Percentiles rank a stretch among this genome's conserved stretches.
These are phyloP conservation scores for Grosmannia huntii DNA, from an alignment of 2,329 filamentous ascomycete species.

Conservation along the genomic window DNA sequence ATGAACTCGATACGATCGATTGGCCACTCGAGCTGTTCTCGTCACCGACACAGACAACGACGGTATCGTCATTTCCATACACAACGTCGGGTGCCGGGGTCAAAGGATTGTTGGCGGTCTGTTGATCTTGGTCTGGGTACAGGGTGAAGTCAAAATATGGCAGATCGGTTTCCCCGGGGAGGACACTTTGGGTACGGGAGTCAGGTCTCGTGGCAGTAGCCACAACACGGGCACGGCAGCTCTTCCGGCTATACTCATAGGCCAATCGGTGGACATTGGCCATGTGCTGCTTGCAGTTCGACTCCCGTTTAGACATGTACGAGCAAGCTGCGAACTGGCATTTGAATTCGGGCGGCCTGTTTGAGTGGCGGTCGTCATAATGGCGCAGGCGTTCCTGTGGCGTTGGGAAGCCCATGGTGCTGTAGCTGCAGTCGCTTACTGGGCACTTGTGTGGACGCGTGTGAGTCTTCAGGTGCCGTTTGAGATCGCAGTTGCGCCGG, in stretches of 20 bases:
- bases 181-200: neutral
- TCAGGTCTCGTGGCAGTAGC: neutral
- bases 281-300: conserved; percentile 79
- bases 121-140: neutral
- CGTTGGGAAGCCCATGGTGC: conserved; percentile 59
- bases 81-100: neutral
- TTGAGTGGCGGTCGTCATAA: conserved; percentile 63
- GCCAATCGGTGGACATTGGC: conserved; percentile 65
- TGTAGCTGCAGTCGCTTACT: conserved; percentile 54
- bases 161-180: neutral
- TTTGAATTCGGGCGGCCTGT: conserved; percentile 49
- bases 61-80: neutral
- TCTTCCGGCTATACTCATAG: conserved; percentile 50
- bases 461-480: conserved; percentile 69
- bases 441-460: conserved; percentile 65
- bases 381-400: conserved; percentile 70
- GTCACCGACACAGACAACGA: neutral
- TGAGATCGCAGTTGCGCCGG: conserved; percentile 20
- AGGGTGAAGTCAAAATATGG: neutral
- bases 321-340: conserved; percentile 54
- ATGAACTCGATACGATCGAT: neutral
- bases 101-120: neutral
- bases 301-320: conserved; percentile 65
- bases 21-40: neutral
- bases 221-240: neutral